Evolutionary conservation across 768 basidiomycete genomes (phyloP).

Genomic region (Boletus sp.): DNA sequence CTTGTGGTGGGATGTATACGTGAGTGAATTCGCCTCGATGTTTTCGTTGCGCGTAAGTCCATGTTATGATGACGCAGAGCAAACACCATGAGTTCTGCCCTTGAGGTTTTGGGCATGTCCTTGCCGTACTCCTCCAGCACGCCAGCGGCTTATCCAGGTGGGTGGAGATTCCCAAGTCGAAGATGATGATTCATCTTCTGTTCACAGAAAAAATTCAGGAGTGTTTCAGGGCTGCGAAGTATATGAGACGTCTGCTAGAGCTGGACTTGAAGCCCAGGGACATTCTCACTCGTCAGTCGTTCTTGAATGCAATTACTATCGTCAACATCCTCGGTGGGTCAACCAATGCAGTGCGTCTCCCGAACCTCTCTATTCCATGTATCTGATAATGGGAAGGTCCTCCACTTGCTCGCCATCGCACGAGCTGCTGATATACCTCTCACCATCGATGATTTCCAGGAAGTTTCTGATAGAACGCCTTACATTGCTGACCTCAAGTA

Average conservation of each 20-base stretch:
- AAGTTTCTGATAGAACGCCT: constrained; percentile 73
- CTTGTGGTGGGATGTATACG: constrained; percentile 89
- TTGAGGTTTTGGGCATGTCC: constrained; percentile 84
- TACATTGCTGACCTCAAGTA: constrained; percentile 82
- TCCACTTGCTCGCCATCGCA: constrained; percentile 83
- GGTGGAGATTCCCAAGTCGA: neutral
- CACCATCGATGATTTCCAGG: constrained; percentile 84
- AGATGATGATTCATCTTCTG: neutral
- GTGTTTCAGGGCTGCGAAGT: constrained; percentile 73
- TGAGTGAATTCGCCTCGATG: constrained; percentile 27
- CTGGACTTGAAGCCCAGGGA: constrained; percentile 81
- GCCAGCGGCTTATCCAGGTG: constrained; percentile 71
- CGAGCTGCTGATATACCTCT: constrained; percentile 73
- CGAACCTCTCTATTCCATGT: neutral
- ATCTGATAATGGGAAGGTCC: constrained; percentile 46
- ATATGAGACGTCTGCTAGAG: constrained; percentile 70
- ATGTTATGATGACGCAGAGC: constrained; percentile 42
- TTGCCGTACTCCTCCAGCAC: constrained; percentile 75
- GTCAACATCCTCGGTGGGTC: constrained; percentile 81
- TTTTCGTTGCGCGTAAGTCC: neutral
- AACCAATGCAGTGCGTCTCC: constrained; percentile 69
- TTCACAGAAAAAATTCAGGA: constrained; percentile 73
- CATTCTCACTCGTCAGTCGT: constrained; percentile 65
- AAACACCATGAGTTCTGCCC: constrained; percentile 83
- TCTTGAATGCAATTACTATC: constrained; percentile 81